Base-by-base conservation (phyloP, 73 alveolate genomes). In the Paramecium caudatum region DNA sequence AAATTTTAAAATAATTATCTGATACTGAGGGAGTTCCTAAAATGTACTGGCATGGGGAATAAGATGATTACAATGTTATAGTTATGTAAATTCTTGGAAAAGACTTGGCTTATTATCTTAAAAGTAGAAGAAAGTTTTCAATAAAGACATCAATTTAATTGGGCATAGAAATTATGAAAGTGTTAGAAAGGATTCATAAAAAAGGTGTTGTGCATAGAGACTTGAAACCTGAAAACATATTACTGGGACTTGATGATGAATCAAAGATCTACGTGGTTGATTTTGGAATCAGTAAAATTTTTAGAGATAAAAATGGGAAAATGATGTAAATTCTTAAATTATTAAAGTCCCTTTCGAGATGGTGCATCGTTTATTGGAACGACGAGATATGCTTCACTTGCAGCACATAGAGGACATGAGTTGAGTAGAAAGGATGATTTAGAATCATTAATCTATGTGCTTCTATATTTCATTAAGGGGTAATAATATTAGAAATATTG, bases 401-500 rank as follows among this genome's bases (percentile, higher is more conserved):
- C 93, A 82, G 95, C 98, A 17, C 98, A 95, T 86, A 81, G 82
- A 69, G 98, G 98, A 21, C 80, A 91, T 45, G 99, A 96, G 87
- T 95, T 95, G 81, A 91, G 99, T 50, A 92, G 99, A 30, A 84
- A 98, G 81, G 93, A 93, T 91, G 98, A 95, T 82, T 43, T 95
- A 1, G 98, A 95, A 81, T 81, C 95, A 43, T 36, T 94, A 32
- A 96, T 96, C 16, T 95, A 95, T 37, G 96, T 96, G 17, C 81
- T 96, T 86, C 78, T 93, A 90, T 93, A 93, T 61, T 93, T 93
- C 90, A 27, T 61, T 47, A 91, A 93, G 43, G 95, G 97, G 48
- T 74, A 74, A 43, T 19, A 43, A 15, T 74, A 30, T 19, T 74
- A 74, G 17, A 37, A 43, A 43, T 21, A 74, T 74, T 41, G 16